phyloP scores from a whole-genome alignment of 176 grass and related monocot genomes.

The Cenchrus fungigraminus region DNA sequence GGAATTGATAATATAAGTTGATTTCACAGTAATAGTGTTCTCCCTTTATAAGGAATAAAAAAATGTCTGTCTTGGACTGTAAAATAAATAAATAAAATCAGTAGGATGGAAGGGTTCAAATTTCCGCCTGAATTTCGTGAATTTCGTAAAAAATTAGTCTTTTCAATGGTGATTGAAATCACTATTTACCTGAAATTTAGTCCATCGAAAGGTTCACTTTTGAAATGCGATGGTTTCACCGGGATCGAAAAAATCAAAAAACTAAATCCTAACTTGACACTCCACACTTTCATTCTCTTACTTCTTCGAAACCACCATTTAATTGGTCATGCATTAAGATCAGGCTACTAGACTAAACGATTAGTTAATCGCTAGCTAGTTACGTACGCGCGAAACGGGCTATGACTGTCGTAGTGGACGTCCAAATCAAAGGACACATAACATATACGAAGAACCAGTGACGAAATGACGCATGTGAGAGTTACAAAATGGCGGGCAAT shows the following conservation, averaged over 20 bases:
- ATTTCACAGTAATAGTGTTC: neutral
- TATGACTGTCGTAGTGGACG: neutral
- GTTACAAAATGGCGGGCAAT: neutral
- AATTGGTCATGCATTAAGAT: neutral
- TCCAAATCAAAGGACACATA: neutral
- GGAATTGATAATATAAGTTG: neutral
- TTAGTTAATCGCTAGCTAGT: neutral
- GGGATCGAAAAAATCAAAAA: too few relatives aligned
- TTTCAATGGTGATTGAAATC: too few relatives aligned
- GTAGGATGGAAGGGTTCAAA: too few relatives aligned
- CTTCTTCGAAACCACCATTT: neutral
- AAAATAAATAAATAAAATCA: too few relatives aligned
- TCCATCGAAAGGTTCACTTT: too few relatives aligned
- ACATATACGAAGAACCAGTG: neutral
- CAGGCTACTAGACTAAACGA: neutral
- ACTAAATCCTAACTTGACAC: neutral
- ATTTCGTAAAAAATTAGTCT: too few relatives aligned
- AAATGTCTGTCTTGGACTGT: neutral
- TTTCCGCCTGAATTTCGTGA: too few relatives aligned
- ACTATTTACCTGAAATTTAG: too few relatives aligned
- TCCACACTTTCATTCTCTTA: neutral
- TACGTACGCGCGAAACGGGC: neutral
- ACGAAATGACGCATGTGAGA: neutral
- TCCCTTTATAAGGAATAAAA: neutral
- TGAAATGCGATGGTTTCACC: too few relatives aligned